Base-by-base conservation (phyloP, 2,329 filamentous ascomycete genomes). In the Epichloe sp. region DNA sequence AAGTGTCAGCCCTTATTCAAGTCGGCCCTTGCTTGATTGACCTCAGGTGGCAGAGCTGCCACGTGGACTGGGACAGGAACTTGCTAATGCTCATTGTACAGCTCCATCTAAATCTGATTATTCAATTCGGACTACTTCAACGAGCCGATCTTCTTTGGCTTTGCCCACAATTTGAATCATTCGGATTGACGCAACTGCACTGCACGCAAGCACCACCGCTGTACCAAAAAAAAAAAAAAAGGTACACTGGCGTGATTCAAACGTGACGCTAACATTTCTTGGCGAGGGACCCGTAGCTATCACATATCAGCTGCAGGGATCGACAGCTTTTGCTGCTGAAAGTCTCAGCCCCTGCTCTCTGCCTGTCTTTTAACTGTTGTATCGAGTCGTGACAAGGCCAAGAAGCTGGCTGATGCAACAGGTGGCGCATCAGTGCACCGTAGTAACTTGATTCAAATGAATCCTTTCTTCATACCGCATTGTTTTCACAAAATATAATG, bases 401-500 rank as follows among this genome's bases (percentile, higher is more conserved):
- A 14, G 7, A 47, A 10, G 35, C 23, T 35, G 49, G 23, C 42
- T 36, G 43, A 42, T 55, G 47, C 43, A 47, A 47, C 26, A 34
- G 31, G 23, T 11, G 35, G 19, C 34, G 44, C 12, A 40, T 43
- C 21, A 44, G 23, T 21, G 12, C 38, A 38, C 5, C 21, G 35
- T 19, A 44, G 37, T 41, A 37, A 48, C 35, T 49, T 10, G 36
- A 40, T 38, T 21, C 44, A 37, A 26, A 31, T 44, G 51, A 38
- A 23, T 37, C 8, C 12, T 4, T 34, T 17, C 5, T 43, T 40
- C 5, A 10, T 44, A 14, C 11, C n/a, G 6, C 26, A 26, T 12
- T 14, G 11, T 36, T n/a, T 11, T 34, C n/a, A 10, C 10, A 19
- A 12, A 47, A 23, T 12, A 48, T 56, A 44, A 82, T 82, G 77